Percentiles rank a stretch among this genome's conserved stretches.
phyloP scores from a whole-genome alignment of 805 yeast genomes.

The Wickerhamiella sorbophila region DNA sequence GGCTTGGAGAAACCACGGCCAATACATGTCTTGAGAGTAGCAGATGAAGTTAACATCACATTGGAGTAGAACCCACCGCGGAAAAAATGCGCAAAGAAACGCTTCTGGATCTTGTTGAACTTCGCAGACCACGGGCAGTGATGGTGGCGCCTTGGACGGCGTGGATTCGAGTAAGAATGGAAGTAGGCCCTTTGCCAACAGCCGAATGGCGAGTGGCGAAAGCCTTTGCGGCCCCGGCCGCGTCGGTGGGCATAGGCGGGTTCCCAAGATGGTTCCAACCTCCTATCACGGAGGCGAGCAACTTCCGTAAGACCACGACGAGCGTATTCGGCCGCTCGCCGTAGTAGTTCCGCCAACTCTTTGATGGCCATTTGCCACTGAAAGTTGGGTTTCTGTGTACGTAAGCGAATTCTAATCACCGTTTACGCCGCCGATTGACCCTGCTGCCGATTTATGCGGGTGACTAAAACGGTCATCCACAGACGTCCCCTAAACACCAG shows the following conservation, averaged over 20 bases:
- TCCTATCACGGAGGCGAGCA: slow-evolving; percentile 7
- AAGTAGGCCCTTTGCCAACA: neutral
- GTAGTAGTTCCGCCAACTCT: slow-evolving; percentile 8
- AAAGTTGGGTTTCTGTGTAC: neutral
- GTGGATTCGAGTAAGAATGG: too few species aligned
- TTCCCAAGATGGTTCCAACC: slow-evolving; percentile 9
- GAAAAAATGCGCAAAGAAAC: neutral
- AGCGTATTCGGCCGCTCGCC: slow-evolving; percentile 11
- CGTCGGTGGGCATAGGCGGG: slow-evolving; percentile 12
- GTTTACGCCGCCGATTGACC: too few species aligned
- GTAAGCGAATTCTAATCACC: too few species aligned
- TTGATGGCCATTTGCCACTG: slow-evolving; percentile 1
- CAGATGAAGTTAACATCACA: neutral
- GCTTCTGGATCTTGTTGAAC: neutral
- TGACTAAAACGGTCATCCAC: too few species aligned
- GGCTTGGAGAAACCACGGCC: neutral
- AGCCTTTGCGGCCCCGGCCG: neutral
- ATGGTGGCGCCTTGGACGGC: too few species aligned
- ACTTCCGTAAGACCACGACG: slow-evolving; percentile 10
- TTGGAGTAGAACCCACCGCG: neutral
- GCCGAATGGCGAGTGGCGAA: neutral
- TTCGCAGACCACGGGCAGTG: too few species aligned
- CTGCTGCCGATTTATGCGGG: too few species aligned
- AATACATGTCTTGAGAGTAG: neutral
- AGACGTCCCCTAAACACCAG: too few species aligned